Conservation (phyloP, 2,329 filamentous ascomycete species). For the Aureobasidium sp. region DNA sequence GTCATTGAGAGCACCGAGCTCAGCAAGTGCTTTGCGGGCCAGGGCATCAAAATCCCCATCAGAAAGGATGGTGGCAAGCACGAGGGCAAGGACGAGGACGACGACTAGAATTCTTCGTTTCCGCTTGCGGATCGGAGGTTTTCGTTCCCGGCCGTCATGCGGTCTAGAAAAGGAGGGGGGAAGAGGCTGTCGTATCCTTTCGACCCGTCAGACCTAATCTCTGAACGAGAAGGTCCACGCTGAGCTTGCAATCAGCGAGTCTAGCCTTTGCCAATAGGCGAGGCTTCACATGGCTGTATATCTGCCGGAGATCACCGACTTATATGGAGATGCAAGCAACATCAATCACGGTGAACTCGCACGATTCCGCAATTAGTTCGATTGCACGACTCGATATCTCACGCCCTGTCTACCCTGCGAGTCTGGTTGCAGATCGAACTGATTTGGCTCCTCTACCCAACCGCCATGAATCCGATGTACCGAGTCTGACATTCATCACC, state of each 20-base stretch:
- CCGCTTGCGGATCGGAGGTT: background rate
- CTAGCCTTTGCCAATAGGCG: background rate
- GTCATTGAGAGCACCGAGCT: slow-evolving; percentile 89
- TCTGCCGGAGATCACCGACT: background rate
- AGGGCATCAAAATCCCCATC: slow-evolving; percentile 96
- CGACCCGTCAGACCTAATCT: too few relatives aligned
- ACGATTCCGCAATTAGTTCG: background rate
- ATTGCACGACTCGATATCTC: too few relatives aligned
- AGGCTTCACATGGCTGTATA: background rate
- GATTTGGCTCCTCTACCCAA: background rate
- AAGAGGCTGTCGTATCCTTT: background rate
- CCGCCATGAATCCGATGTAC: background rate
- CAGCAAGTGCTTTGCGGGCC: slow-evolving; percentile 86
- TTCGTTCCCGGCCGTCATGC: background rate
- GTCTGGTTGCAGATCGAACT: background rate
- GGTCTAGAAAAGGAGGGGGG: background rate
- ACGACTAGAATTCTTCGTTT: slow-evolving; percentile 24
- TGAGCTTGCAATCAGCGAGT: background rate
- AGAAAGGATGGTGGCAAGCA: slow-evolving; percentile 67
- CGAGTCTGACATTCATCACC: background rate
- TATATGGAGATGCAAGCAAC: background rate
- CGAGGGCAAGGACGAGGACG: slow-evolving; percentile 38
- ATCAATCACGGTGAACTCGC: background rate
- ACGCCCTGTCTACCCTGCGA: background rate
- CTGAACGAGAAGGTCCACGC: background rate